These are phyloP conservation scores for Mycena galericulata DNA, from an alignment of 768 basidiomycete genomes.

Conservation along the genomic window DNA sequence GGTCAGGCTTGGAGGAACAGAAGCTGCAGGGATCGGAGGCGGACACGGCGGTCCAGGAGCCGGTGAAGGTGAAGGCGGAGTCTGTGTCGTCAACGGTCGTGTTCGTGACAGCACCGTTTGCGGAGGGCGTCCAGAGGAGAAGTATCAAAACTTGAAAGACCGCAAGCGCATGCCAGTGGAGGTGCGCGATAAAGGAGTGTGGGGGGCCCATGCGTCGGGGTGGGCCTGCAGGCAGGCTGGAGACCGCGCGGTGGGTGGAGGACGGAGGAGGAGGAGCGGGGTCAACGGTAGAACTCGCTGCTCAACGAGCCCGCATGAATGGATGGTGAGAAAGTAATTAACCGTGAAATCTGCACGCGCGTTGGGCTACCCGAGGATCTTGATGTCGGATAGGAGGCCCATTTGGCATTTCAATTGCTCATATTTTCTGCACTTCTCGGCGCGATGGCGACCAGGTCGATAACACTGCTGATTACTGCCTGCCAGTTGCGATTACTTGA, in stretches of 20 bases:
- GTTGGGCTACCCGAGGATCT: no score
- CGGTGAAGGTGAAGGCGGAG: constrained; percentile 27
- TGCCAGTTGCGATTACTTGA: no score
- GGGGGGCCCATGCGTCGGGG: constrained; percentile 27
- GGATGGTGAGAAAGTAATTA: neutral
- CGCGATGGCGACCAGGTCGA: no score
- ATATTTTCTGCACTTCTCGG: no score
- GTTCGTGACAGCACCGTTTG: constrained; percentile 23
- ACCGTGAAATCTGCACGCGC: no score
- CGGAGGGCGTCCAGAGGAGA: constrained; percentile 18
- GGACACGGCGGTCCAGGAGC: constrained; percentile 26
- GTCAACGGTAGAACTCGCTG: neutral
- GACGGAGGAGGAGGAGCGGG: no score
- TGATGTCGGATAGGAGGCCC: neutral
- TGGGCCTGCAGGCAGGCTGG: constrained; percentile 4
- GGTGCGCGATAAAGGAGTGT: constrained; percentile 24
- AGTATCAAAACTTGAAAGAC: constrained; percentile 7
- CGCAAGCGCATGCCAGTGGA: neutral
- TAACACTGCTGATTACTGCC: no score
- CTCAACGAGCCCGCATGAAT: neutral
- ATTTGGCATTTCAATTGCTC: no score
- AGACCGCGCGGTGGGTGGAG: constrained; percentile 1
- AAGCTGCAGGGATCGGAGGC: constrained; percentile 17
- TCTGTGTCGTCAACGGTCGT: constrained; percentile 29
- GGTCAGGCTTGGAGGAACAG: constrained; percentile 31